phyloP scores from a whole-genome alignment of 2,329 filamentous ascomycete species.

The Verticillium zaregamsianum region DNA sequence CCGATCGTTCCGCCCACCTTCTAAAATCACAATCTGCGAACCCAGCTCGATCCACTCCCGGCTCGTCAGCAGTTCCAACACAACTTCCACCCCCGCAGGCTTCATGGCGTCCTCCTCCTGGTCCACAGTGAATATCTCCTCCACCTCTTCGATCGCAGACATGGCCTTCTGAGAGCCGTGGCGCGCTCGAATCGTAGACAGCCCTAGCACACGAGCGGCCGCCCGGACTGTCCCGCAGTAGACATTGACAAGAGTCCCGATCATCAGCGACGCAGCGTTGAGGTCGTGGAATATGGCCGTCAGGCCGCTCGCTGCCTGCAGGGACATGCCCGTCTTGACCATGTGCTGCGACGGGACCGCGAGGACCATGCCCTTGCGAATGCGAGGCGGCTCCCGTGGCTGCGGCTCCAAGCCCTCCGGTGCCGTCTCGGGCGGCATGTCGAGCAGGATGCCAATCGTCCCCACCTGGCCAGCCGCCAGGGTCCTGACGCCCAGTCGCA shows the following conservation, averaged over 20 bases:
- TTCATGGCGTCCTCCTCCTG: conserved; percentile 32
- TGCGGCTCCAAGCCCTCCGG: conserved; percentile 21
- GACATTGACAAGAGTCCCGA: conserved; percentile 70
- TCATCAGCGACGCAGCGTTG: conserved; percentile 58
- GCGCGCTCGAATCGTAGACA: conserved; percentile 26
- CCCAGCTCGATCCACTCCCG: conserved; percentile 72
- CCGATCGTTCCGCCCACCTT: conserved; percentile 64
- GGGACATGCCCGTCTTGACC: conserved; percentile 49
- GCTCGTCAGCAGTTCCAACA: conserved; percentile 63
- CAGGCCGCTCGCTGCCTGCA: conserved; percentile 64
- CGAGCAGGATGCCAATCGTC: conserved; percentile 75
- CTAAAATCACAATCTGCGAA: conserved; percentile 66
- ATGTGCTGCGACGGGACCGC: conserved; percentile 58
- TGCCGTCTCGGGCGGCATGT: conserved; percentile 29
- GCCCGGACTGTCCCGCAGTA: conserved; percentile 87
- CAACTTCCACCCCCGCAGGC: conserved; percentile 35
- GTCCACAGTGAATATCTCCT: conserved; percentile 50
- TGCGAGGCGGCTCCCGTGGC: conserved; percentile 31
- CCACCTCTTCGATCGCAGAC: conserved; percentile 36
- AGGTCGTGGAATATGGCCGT: conserved; percentile 66
- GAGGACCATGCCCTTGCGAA: conserved; percentile 82
- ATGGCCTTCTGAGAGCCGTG: conserved; percentile 8
- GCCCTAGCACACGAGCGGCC: conserved; percentile 66
- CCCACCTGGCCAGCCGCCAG: conserved; percentile 81
- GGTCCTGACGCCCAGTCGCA: conserved; percentile 75